Evolutionary conservation across 2,329 filamentous ascomycete genomes (phyloP).

Genomic region (Penicillium corylophilum): DNA sequence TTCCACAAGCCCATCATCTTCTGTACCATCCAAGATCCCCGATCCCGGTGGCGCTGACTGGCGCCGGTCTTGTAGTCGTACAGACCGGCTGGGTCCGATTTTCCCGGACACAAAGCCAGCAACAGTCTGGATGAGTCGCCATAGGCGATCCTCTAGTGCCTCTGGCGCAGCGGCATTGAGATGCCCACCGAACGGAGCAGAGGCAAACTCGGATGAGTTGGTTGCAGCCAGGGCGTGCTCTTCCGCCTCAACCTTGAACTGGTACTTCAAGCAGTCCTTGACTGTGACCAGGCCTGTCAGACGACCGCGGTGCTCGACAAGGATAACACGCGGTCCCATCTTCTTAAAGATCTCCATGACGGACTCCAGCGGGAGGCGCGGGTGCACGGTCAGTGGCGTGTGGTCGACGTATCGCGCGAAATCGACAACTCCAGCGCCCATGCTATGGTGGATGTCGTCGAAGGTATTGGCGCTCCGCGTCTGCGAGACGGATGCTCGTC

Average conservation of each 20-base stretch:
- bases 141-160: conserved; percentile 37
- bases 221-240: conserved; percentile 58
- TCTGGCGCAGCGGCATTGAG: conserved; percentile 19
- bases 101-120: conserved; percentile 18
- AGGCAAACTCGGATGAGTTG: conserved; percentile 21
- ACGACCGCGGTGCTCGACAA: conserved; percentile 85
- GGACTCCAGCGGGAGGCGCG: conserved; percentile 86
- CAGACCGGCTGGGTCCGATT: conserved; percentile 11
- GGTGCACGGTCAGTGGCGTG: conserved; percentile 87
- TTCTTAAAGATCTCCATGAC: conserved; percentile 99
- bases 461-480: conserved; percentile 53
- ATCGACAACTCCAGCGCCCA: conserved; percentile 63
- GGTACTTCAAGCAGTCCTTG: conserved; percentile 95
- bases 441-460: conserved; percentile 58
- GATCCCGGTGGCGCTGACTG: conserved; percentile 19
- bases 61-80: conserved; percentile 18
- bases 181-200: conserved; percentile 22
- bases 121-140: conserved; percentile 38
- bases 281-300: conserved; percentile 86
- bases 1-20: conserved; percentile 49
- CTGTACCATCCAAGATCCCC: conserved; percentile 53
- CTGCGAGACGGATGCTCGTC: conserved; percentile 27
- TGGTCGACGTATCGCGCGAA: conserved; percentile 85
- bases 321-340: conserved; percentile 88
- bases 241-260: conserved; percentile 90